Evolutionary conservation across 768 basidiomycete genomes (phyloP), one percentile per base, ranked within the genome.

Genomic region (Amanita subjunquillea): DNA sequence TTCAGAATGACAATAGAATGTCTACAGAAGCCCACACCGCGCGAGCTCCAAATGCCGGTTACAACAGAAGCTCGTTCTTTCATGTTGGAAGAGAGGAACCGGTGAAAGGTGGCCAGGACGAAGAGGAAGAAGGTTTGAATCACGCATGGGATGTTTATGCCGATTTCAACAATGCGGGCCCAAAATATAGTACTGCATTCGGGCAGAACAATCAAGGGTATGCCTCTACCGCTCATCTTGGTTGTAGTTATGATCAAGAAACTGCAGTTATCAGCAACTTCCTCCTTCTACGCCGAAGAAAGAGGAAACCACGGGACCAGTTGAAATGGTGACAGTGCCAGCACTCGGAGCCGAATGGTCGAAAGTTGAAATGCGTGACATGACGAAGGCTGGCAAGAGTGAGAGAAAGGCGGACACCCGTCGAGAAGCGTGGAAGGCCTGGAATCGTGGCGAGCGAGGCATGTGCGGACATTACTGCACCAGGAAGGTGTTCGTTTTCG

Each of bases 311-410:
- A 51, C 59, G 3, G 72, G 72, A 8, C 80, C 78, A 3, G 87
- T 92, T 22, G 93, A 97, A 67, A 74, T 94, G 65, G 85, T 95
- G 41, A 95, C 93, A 0, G 91, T 96, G 0, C 93, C 93, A 2
- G 88, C 88, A 2, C 74, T 97, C 2, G 93, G 93, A 17, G 71
- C 93, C 0, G 93, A 97, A 69, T 97, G 93, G 93, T 77, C 77
- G 23, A 80, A 82, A 47, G 70, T 76, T 17, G 93, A 97, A 64
- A 67, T 96, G 65, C 77, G 75, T 45, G 76, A 77, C 36, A 86
- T 91, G 79, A 87, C 85, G 1, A 85, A 83, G 60, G 69, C 80
- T 2, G 87, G 79, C 4, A 78, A 77, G 62, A 72, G 77, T 27
- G 85, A 90, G 65, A 72, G 76, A 47, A 80, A 79, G 62, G 61